Base-by-base conservation (phyloP, 495 filamentous ascomycete genomes). In the Aspergillus panamensis region DNA sequence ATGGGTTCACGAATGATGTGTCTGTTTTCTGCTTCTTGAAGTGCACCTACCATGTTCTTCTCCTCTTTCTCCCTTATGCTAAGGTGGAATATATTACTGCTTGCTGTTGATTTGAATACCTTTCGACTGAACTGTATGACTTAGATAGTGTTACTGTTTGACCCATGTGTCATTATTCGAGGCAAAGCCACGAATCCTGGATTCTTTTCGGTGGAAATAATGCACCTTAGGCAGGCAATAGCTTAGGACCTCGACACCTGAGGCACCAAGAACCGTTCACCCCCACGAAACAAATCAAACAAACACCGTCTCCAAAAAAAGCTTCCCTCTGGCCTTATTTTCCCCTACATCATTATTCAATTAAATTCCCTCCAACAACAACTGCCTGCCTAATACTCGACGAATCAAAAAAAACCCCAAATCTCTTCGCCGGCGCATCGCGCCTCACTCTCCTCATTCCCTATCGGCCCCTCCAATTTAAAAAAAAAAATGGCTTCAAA, bases 1-100 rank as follows among this genome's bases (percentile, higher is more conserved):
- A 68, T 58, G 66, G 42, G 44, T 57, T 63, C 61, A 68, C 42
- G 66, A 68, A 57, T 68, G 58, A 66, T 63, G 62, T 64, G 62
- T 59, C 48, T 42, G 37, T 42, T 52, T 39, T 20, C 6, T 25
- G 14, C 14, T 51, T 9, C 31, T 40, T 37, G 35, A 10, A 8
- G 42, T 45, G 16, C 9, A 45, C 9, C 42, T 20, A 20, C 10
- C 16, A 21, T 45, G 42, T 45, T 13, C 17, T 45, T 40, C 5
- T 13, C 12, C 37, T 13, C 6, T 2, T 25, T 25, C 25, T 25
- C 25, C 25, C 25, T 39, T 39, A 10, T 12, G 35, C 10, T 19
- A 35, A 52, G 42, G 42, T 21, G 16, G 49, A 47, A 47, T 48
- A 21, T 40, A 13, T 52, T 12, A 13, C 30, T 53, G 14, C 42